phyloP scores from a whole-genome alignment of 2,329 filamentous ascomycete genomes.

The Chaetomiaceae sp. region DNA sequence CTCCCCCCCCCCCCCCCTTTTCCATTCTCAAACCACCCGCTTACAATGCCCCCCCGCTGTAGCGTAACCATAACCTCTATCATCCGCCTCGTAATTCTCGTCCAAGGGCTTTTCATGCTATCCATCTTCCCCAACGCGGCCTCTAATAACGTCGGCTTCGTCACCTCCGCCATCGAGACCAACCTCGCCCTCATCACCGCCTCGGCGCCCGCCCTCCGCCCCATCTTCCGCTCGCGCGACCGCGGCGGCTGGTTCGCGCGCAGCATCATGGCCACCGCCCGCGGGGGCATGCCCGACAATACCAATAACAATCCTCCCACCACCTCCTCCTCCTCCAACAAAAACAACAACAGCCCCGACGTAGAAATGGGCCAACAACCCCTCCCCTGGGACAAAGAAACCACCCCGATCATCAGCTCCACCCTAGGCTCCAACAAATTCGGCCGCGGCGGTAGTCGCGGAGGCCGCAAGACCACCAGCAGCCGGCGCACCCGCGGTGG shows the following conservation, averaged over 20 bases:
- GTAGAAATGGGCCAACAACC: slow-evolving; percentile 23
- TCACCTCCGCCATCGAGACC: slow-evolving; percentile 37
- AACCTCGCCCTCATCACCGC: slow-evolving; percentile 42
- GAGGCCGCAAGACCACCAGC: slow-evolving; percentile 29
- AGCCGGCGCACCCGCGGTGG: slow-evolving; percentile 6
- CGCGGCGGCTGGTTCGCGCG: slow-evolving; percentile 32
- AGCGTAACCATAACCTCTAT: slow-evolving; percentile 36
- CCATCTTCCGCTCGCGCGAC: slow-evolving; percentile 33
- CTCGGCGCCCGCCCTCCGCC: slow-evolving; percentile 38
- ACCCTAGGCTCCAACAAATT: slow-evolving; percentile 11
- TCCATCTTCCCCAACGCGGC: slow-evolving; percentile 26
- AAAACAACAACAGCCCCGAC: slow-evolving; percentile 10
- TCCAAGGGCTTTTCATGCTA: slow-evolving; percentile 33
- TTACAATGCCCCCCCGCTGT: neutral
- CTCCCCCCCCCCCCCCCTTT: neutral
- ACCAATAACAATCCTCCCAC: neutral
- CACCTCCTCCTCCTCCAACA: too few species aligned
- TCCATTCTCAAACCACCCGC: neutral
- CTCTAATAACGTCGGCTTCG: slow-evolving; percentile 33
- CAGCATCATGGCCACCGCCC: slow-evolving; percentile 24
- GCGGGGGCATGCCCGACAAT: neutral
- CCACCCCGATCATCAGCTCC: neutral
- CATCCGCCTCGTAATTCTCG: slow-evolving; percentile 32
- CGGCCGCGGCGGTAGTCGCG: slow-evolving; percentile 33
- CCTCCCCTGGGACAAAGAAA: slow-evolving; percentile 7